A percentile compares a stretch with the other conserved stretches of the same genome.
These are phyloP conservation scores for Hypoxylon sp. DNA, from an alignment of 2,329 filamentous ascomycete genomes.

Conservation along the genomic window DNA sequence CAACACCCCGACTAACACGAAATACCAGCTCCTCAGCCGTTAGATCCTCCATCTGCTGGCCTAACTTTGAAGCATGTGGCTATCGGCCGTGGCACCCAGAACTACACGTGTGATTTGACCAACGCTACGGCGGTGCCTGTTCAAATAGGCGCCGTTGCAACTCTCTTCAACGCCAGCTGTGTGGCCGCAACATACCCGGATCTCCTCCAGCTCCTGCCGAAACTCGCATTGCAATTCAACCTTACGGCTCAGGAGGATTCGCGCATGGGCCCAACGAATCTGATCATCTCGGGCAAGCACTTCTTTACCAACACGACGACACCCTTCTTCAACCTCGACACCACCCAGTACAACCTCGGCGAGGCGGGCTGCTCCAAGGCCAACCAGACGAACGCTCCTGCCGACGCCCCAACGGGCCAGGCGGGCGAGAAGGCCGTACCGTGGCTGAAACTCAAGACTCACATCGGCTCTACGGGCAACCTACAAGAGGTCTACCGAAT, in stretches of 20 bases:
- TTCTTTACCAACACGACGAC: conserved; percentile 79
- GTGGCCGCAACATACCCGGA: conserved; percentile 76
- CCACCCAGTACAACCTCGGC: conserved; percentile 64
- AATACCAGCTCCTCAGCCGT: conserved; percentile 63
- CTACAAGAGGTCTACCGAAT: conserved; percentile 85
- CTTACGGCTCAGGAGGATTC: conserved; percentile 55
- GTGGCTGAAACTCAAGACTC: conserved; percentile 79
- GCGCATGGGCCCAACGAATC: conserved; percentile 66
- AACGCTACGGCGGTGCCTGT: conserved; percentile 71
- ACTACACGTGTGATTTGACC: conserved; percentile 83
- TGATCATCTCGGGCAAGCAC: conserved; percentile 79
- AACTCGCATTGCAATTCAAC: conserved; percentile 75
- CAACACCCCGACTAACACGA: conserved; percentile 44
- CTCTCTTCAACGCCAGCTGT: conserved; percentile 90
- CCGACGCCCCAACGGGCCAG: conserved; percentile 68
- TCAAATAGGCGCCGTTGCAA: conserved; percentile 79
- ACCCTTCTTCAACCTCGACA: conserved; percentile 84
- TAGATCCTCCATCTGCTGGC: conserved; percentile 71
- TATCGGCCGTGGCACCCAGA: conserved; percentile 89
- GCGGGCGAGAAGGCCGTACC: conserved; percentile 76
- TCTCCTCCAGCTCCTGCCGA: conserved; percentile 72
- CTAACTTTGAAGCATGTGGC: conserved; percentile 80
- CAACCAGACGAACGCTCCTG: conserved; percentile 71
- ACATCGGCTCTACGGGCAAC: conserved; percentile 66
- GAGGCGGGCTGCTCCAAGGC: conserved; percentile 73